These are phyloP conservation scores for Butyriboletus loyo DNA, from an alignment of 768 basidiomycete genomes.

Conservation along the genomic window DNA sequence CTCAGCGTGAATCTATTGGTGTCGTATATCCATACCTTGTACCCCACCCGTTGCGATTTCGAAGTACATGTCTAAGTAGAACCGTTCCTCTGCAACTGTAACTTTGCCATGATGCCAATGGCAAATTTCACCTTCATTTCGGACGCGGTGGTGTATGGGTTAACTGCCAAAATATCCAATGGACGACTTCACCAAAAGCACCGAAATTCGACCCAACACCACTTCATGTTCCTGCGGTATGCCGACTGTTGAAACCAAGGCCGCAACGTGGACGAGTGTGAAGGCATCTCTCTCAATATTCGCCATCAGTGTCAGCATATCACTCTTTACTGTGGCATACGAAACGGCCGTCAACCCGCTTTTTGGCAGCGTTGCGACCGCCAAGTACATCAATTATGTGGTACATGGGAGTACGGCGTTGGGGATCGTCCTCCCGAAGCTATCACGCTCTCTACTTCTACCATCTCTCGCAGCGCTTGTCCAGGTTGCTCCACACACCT, in stretches of 20 bases:
- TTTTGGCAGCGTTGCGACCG: conserved; percentile 60
- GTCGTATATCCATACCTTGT: neutral
- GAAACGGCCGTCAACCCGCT: conserved; percentile 63
- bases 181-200: neutral
- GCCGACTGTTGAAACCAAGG: conserved; percentile 3
- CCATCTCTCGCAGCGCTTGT: conserved; percentile 39
- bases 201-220: neutral
- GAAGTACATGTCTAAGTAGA: no score
- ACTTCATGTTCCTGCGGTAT: neutral
- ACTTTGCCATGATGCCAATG: neutral
- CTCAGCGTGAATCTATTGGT: conserved; percentile 8
- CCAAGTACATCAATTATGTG: conserved; percentile 43
- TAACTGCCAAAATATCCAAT: neutral
- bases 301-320: conserved; percentile 36
- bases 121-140: neutral
- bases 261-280: conserved; percentile 10
- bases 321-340: conserved; percentile 61
- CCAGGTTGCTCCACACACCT: conserved; percentile 54
- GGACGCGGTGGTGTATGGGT: neutral
- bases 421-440: conserved; percentile 29
- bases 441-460: conserved; percentile 25
- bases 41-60: neutral
- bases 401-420: conserved; percentile 37
- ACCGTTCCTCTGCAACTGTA: neutral
- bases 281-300: conserved; percentile 26